Evolutionary conservation across 768 basidiomycete genomes (phyloP).

Genomic region (Termitomyces titanicus): DNA sequence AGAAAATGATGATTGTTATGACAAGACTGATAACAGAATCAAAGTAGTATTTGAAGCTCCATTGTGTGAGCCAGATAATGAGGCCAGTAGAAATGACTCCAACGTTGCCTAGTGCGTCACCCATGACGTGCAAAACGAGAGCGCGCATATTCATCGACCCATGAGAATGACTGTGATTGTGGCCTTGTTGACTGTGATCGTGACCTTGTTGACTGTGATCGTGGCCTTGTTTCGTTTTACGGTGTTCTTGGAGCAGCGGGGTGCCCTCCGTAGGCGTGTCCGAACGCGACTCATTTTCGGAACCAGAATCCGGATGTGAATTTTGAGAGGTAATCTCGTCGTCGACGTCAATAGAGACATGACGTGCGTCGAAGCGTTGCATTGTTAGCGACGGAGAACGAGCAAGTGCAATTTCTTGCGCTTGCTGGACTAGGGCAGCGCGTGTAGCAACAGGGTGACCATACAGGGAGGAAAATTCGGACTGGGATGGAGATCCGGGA

Average conservation of each 20-base stretch:
- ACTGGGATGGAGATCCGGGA: conserved; percentile 25
- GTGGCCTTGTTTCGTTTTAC: conserved; percentile 15
- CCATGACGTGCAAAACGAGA: conserved; percentile 88
- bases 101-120: conserved; percentile 96
- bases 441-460: conserved; percentile 73
- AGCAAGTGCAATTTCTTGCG: conserved; percentile 70
- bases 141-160: conserved; percentile 99
- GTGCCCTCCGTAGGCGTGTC: conserved; percentile 34
- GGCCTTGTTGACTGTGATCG: conserved; percentile 25
- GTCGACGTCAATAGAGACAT: conserved; percentile 25
- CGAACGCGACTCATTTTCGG: conserved; percentile 5
- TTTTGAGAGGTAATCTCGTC: not conserved
- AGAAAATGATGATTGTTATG: conserved; percentile 96
- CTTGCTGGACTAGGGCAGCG: conserved; percentile 74
- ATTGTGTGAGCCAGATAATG: conserved; percentile 86
- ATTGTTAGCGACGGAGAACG: conserved; percentile 43
- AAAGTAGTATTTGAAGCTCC: conserved; percentile 85
- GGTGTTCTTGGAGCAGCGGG: conserved; percentile 32
- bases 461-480: conserved; percentile 58
- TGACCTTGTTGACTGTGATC: conserved; percentile 28
- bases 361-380: conserved; percentile 19
- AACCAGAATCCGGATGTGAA: conserved; percentile 2
- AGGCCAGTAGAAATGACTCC: conserved; percentile 96
- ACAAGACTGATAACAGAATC: conserved; percentile 92
- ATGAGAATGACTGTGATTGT: conserved; percentile 37